These are phyloP conservation scores for Pythium scleroteichum DNA, from an alignment of 352 stramenopile genomes.

Conservation along the genomic window DNA sequence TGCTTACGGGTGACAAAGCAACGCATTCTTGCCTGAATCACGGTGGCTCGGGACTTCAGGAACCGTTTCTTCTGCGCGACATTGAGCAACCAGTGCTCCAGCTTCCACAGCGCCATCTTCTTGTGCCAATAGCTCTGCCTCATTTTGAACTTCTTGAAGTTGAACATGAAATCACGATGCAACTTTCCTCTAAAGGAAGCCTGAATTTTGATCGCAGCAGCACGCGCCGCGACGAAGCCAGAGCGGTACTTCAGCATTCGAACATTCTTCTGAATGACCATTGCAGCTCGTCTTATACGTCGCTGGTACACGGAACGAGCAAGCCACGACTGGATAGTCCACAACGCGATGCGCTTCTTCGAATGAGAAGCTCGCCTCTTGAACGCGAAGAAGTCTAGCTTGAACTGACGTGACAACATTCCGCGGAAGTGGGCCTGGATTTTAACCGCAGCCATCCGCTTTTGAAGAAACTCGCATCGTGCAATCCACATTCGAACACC, in stretches of 20 bases:
- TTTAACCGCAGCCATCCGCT: conserved; percentile 1
- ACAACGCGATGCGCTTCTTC: conserved; percentile 17
- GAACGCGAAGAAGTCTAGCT: conserved; percentile 22
- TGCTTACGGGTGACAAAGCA: conserved; percentile 3
- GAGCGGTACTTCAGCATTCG: conserved; percentile 8
- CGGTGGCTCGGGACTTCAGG: background rate
- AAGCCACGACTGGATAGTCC: conserved; percentile 22
- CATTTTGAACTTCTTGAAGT: conserved; percentile 40
- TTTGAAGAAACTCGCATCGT: background rate
- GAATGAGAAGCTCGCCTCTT: conserved; percentile 12
- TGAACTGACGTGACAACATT: conserved; percentile 9
- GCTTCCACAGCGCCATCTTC: conserved; percentile 27
- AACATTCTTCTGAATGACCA: conserved; percentile 22
- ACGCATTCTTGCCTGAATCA: conserved; percentile 12
- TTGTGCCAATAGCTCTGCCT: conserved; percentile 8
- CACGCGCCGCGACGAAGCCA: background rate
- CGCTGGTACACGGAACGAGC: conserved; percentile 1
- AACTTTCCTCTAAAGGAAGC: conserved; percentile 37
- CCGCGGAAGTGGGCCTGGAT: conserved; percentile 20
- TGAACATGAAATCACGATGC: conserved; percentile 36
- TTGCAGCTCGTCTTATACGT: conserved; percentile 1
- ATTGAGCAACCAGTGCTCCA: conserved; percentile 12
- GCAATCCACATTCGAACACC: conserved; percentile 1
- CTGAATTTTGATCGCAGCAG: conserved; percentile 29
- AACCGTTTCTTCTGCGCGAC: conserved; percentile 3